These are phyloP conservation scores for Alternaria triticina DNA, from an alignment of 2,329 filamentous ascomycete species.

Conservation along the genomic window DNA sequence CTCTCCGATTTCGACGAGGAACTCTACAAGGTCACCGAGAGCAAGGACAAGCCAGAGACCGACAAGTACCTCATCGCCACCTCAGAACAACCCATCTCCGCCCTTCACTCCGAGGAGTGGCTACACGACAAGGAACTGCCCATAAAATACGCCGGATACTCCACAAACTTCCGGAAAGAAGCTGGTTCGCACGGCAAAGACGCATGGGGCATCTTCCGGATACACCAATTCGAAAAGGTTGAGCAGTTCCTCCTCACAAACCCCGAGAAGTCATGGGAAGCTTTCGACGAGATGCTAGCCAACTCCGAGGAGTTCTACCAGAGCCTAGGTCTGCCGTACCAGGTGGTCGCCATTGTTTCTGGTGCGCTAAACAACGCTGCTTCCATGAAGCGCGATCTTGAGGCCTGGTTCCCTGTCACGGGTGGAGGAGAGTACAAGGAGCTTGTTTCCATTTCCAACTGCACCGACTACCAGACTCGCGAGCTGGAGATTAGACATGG, in stretches of 20 bases:
- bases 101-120: constrained; percentile 94
- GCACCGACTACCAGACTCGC: constrained; percentile 95
- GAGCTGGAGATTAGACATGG: constrained; percentile 93
- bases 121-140: constrained; percentile 78
- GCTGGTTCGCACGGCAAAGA: constrained; percentile 90
- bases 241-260: constrained; percentile 63
- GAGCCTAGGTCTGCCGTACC: constrained; percentile 86
- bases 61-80: constrained; percentile 82
- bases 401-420: constrained; percentile 71
- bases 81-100: constrained; percentile 93
- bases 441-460: constrained; percentile 96
- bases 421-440: constrained; percentile 93
- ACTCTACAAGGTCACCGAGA: constrained; percentile 90
- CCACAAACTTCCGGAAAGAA: constrained; percentile 94
- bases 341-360: constrained; percentile 93
- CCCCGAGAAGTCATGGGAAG: constrained; percentile 84
- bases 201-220: constrained; percentile 97
- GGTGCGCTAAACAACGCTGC: constrained; percentile 63
- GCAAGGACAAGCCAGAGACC: constrained; percentile 77
- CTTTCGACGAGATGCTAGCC: constrained; percentile 90
- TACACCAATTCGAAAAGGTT: constrained; percentile 90
- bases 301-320: constrained; percentile 95
- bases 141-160: constrained; percentile 87
- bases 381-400: constrained; percentile 93
- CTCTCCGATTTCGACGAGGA: constrained; percentile 98